phyloP scores from a whole-genome alignment of 225 moss, liverwort and hornwort species.

The Polytrichum formosum region DNA sequence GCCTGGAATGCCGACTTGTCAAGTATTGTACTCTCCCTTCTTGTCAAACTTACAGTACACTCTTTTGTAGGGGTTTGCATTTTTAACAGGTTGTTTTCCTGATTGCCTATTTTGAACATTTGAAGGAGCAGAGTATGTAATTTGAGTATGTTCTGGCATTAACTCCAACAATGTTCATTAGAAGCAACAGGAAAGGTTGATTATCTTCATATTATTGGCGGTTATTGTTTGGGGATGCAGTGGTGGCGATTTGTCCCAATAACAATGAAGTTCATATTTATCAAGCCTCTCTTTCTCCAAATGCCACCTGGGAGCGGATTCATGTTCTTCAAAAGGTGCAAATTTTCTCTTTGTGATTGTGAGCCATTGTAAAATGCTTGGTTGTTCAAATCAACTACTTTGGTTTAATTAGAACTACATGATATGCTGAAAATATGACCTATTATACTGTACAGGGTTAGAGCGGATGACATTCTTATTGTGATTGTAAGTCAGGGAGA shows the following conservation, averaged over 20 bases:
- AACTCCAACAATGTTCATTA: no score
- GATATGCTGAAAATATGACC: no score
- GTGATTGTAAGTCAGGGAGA: no score
- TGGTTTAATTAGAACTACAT: no score
- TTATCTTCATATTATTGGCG: no score
- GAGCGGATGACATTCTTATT: no score
- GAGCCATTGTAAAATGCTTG: no score
- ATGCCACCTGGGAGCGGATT: conserved; percentile 74
- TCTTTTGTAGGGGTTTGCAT: conserved; percentile 8
- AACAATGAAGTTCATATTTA: conserved; percentile 95
- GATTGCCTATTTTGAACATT: neutral
- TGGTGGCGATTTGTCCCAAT: conserved; percentile 93
- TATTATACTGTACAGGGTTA: no score
- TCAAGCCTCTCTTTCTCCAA: conserved; percentile 66
- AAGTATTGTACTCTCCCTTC: conserved; percentile 37
- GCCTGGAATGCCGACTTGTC: conserved; percentile 95
- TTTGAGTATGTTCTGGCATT: neutral
- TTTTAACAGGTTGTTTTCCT: neutral
- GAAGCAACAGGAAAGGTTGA: no score
- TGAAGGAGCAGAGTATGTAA: neutral
- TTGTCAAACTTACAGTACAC: neutral
- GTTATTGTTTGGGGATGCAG: conserved; percentile 34
- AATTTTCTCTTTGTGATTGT: conserved; percentile 3
- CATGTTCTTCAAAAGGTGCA: conserved; percentile 85
- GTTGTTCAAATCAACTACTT: no score